Evolutionary conservation across 345 rosid genomes (phyloP).

Genomic region (Isatis tinctoria): DNA sequence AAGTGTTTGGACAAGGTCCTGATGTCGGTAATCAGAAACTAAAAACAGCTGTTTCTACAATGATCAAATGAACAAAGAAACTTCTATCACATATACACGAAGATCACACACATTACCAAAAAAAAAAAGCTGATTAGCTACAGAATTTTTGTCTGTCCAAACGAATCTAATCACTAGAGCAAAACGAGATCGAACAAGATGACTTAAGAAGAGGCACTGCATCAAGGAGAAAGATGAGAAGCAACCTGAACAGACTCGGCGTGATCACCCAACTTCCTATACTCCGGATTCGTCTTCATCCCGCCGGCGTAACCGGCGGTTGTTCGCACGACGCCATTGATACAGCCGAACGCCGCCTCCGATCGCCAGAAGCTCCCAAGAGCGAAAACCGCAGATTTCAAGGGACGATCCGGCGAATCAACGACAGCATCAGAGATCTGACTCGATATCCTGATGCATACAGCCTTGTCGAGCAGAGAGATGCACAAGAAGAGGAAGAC

Average conservation of each 20-base stretch:
- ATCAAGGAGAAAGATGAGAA: neutral
- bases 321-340: slow-evolving; percentile 73
- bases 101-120: neutral
- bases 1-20: too few species aligned
- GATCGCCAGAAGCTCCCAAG: slow-evolving; percentile 98
- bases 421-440: slow-evolving; percentile 39
- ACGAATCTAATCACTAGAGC: neutral
- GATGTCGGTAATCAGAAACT: too few species aligned
- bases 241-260: slow-evolving; percentile 85
- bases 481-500: slow-evolving; percentile 28
- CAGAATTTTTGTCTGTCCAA: neutral
- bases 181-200: neutral
- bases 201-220: neutral
- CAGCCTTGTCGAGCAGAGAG: slow-evolving; percentile 31
- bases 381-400: slow-evolving; percentile 67
- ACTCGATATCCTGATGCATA: slow-evolving; percentile 54
- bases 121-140: too few species aligned
- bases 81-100: neutral
- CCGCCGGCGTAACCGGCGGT: slow-evolving; percentile 77
- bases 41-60: neutral
- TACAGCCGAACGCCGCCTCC: slow-evolving; percentile 87
- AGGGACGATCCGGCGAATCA: slow-evolving; percentile 38
- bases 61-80: too few species aligned
- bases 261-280: slow-evolving; percentile 73
- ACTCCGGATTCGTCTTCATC: slow-evolving; percentile 68